A percentile compares a stretch with the other conserved stretches of the same genome.
phyloP scores from a whole-genome alignment of 2,329 filamentous ascomycete species.

The Ophiognomonia clavigignenti-juglandacearum region DNA sequence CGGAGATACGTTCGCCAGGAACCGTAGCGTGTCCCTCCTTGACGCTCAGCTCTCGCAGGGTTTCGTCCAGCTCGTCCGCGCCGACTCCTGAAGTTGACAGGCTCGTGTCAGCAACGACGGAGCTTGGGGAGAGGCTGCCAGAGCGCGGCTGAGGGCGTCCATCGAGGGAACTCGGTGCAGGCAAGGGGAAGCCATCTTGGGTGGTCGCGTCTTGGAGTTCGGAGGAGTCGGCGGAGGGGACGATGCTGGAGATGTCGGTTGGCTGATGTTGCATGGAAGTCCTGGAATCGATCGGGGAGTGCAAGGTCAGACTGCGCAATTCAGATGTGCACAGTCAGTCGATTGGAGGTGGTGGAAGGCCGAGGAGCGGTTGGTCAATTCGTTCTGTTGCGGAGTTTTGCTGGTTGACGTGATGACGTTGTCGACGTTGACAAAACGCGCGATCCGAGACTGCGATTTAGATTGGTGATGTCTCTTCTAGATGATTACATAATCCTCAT shows the following conservation, averaged over 20 bases:
- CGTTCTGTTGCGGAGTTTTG: constrained; percentile 4
- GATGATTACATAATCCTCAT: too few relatives aligned
- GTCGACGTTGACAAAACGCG: constrained; percentile 1
- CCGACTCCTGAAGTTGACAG: constrained; percentile 30
- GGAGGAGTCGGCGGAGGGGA: constrained; percentile 32
- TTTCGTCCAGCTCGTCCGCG: constrained; percentile 41
- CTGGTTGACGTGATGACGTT: constrained; percentile 15
- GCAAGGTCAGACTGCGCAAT: constrained; percentile 44
- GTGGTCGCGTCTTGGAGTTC: constrained; percentile 27
- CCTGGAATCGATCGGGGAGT: constrained; percentile 29
- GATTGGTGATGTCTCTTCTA: too few relatives aligned
- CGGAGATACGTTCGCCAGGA: constrained; percentile 50
- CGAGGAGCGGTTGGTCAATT: background rate
- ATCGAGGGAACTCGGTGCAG: constrained; percentile 33
- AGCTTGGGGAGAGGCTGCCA: constrained; percentile 32
- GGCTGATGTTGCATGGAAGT: constrained; percentile 64
- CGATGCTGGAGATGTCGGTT: constrained; percentile 39
- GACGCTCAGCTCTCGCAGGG: constrained; percentile 49
- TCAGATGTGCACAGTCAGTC: constrained; percentile 46
- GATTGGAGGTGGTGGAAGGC: background rate
- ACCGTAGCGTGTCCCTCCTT: constrained; percentile 23
- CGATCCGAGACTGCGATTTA: too few relatives aligned
- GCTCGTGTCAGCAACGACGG: constrained; percentile 24
- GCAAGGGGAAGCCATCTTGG: constrained; percentile 55
- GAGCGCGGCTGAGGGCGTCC: constrained; percentile 30